phyloP scores from a whole-genome alignment of 2,329 filamentous ascomycete genomes.

The Mycosphaerella sp. region DNA sequence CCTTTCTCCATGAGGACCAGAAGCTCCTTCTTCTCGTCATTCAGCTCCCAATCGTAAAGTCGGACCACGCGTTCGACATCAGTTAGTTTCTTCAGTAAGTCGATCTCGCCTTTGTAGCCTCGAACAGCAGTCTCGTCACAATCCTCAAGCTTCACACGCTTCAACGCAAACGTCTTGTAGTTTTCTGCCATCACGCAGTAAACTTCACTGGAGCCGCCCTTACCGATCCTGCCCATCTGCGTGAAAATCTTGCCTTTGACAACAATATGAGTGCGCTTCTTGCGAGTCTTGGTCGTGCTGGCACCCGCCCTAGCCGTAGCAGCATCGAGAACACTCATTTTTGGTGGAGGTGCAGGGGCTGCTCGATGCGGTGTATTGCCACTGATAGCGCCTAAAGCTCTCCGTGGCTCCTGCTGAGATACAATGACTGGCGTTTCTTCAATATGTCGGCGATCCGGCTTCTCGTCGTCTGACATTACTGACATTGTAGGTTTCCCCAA shows the following conservation, averaged over 20 bases:
- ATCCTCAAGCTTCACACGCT: conserved; percentile 84
- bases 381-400: conserved; percentile 49
- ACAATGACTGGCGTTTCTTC: conserved; percentile 38
- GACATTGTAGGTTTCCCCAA: conserved; percentile 53
- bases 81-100: conserved; percentile 73
- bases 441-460: conserved; percentile 37
- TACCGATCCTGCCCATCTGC: conserved; percentile 80
- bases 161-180: conserved; percentile 88
- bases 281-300: conserved; percentile 65
- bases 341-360: conserved; percentile 74
- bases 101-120: conserved; percentile 93
- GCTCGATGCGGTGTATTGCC: conserved; percentile 70
- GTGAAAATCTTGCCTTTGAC: conserved; percentile 91
- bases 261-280: conserved; percentile 74
- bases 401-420: conserved; percentile 35
- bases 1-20: conserved; percentile 96
- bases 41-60: conserved; percentile 87
- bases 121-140: conserved; percentile 76
- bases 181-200: conserved; percentile 97
- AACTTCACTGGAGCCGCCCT: conserved; percentile 88
- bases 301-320: conserved; percentile 79
- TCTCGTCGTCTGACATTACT: conserved; percentile 44
- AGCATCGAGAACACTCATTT: conserved; percentile 93
- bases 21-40: conserved; percentile 76
- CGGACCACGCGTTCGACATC: conserved; percentile 86